Base-by-base conservation (phyloP, 345 rosid genomes). In the Salix udensis region DNA sequence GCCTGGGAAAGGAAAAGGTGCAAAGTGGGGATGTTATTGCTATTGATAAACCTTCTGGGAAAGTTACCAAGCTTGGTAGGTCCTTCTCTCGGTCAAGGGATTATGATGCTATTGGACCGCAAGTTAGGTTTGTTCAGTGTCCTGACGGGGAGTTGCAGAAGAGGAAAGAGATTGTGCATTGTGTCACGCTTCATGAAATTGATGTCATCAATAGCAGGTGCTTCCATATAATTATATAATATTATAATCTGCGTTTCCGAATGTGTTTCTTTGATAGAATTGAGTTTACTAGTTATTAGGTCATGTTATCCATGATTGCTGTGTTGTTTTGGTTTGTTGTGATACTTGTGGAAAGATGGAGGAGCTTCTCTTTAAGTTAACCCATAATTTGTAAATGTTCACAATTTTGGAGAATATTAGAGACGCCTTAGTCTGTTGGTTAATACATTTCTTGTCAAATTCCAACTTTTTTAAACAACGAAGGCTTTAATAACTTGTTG, bases 121-220 rank as follows among this genome's bases (percentile, higher is more conserved):
- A 91, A 74, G 94, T 96, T 39, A 95, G 91, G 91, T 95, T 95
- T 72, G 94, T 95, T 46, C 98, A 95, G 79, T 95, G 98, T 64
- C 98, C 98, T 10, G 98, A 93, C 14, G 98, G 98, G 28, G 98
- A 93, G 87, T 53, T 95, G 80, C 98, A 95, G 89, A 93, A 95
- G 88, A 84, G 98, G 85, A 95, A 95, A 80, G 98, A 95, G 85
- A 93, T 95, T 23, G 94, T 95, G 36, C 98, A 91, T 87, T 95
- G 96, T 30, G 98, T 95, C 46, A 84, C 98, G 0, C 96, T 95
- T 80, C 98, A 95, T 69, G 98, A 95, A 85, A 95, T 95, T 84
- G 98, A 95, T 89, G 98, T 93, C 58, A 95, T 95, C 76, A 95
- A 95, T 70, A 95, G 98, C 92, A 90, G 98, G 98, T 95, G 77